These are phyloP conservation scores for Wickerhamomyces canadensis DNA, from an alignment of 805 yeast genomes.

Conservation along the genomic window DNA sequence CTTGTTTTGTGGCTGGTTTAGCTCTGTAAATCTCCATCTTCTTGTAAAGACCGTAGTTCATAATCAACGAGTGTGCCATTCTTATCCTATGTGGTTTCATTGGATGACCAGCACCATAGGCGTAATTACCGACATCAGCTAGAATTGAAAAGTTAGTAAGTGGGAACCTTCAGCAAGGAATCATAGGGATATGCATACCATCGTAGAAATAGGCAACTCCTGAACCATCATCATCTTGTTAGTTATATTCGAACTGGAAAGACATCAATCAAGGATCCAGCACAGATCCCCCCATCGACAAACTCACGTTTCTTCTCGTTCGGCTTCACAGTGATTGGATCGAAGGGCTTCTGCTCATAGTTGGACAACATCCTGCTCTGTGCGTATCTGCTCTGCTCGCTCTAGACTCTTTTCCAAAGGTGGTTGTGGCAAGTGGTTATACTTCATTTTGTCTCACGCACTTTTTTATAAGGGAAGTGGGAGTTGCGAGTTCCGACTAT, in stretches of 20 bases:
- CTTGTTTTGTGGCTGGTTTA: slow-evolving; percentile 96
- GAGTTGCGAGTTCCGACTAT: too few species aligned
- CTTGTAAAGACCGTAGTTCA: slow-evolving; percentile 95
- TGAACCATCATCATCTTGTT: slow-evolving; percentile 9
- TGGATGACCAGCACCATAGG: slow-evolving; percentile 98
- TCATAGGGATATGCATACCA: slow-evolving; percentile 24
- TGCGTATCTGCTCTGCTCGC: neutral
- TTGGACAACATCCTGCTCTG: slow-evolving; percentile 15
- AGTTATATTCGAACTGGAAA: slow-evolving; percentile 2
- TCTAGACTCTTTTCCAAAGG: neutral
- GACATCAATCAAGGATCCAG: too few species aligned
- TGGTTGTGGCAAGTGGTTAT: too few species aligned
- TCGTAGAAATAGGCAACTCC: slow-evolving; percentile 75
- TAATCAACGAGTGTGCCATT: slow-evolving; percentile 95
- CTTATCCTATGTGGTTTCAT: slow-evolving; percentile 99
- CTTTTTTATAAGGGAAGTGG: too few species aligned
- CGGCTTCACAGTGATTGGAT: slow-evolving; percentile 51
- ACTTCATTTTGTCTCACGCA: too few species aligned
- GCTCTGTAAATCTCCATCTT: slow-evolving; percentile 93
- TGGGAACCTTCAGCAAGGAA: too few species aligned
- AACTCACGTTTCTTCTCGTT: slow-evolving; percentile 44
- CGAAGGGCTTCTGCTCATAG: slow-evolving; percentile 49
- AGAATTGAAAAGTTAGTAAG: slow-evolving; percentile 13
- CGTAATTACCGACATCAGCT: slow-evolving; percentile 94
- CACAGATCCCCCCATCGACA: too few species aligned